Conservation (phyloP, 2,329 filamentous ascomycete genomes). For the Aphanoascus verrucosus region DNA sequence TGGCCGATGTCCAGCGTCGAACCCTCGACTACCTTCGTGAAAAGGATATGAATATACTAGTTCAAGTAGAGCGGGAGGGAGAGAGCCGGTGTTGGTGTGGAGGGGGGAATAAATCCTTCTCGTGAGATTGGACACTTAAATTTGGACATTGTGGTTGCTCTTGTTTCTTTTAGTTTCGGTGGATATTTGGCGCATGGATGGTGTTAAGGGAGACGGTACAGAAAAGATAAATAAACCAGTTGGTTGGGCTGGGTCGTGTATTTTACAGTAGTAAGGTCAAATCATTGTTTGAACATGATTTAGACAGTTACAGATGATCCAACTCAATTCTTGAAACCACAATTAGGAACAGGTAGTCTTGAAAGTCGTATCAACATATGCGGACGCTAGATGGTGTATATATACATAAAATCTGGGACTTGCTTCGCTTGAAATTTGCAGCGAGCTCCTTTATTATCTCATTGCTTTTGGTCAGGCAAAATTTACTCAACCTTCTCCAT, state of each 20-base stretch:
- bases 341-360: background rate
- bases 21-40: constrained; percentile 59
- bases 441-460: background rate
- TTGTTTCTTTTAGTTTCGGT: background rate
- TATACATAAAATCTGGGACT: background rate
- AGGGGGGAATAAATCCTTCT: constrained; percentile 31
- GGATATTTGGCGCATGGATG: background rate
- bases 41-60: constrained; percentile 66
- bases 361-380: background rate
- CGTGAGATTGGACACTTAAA: background rate
- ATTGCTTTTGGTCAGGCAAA: background rate
- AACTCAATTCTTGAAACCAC: too few relatives aligned
- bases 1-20: constrained; percentile 76
- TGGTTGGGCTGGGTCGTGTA: background rate
- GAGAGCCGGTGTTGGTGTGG: constrained; percentile 57
- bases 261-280: background rate
- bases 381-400: constrained; percentile 1
- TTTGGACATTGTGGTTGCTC: background rate
- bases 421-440: background rate
- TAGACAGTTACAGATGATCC: too few relatives aligned
- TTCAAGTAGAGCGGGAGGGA: constrained; percentile 80
- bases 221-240: too few relatives aligned
- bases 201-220: background rate
- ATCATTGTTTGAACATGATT: background rate
- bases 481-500: constrained; percentile 45